These are phyloP conservation scores for Pachyrhizus erosus DNA, from an alignment of 306 rosid genomes.

Conservation along the genomic window DNA sequence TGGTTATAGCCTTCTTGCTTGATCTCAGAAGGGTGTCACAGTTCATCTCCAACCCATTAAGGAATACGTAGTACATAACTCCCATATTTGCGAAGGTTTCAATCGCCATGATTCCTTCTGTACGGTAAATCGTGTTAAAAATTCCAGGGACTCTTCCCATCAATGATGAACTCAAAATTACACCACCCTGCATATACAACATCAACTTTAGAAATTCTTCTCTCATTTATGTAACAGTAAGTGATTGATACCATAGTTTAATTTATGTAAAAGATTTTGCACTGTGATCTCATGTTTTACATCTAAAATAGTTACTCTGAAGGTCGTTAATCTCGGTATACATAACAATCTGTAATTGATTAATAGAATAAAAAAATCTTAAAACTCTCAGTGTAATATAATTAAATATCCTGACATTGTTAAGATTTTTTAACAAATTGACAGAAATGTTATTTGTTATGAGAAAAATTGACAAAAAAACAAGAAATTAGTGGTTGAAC, in stretches of 20 bases:
- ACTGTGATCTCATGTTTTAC: too few relatives aligned
- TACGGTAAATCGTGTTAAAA: background rate
- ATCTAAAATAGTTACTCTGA: background rate
- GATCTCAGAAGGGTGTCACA: conserved; percentile 9
- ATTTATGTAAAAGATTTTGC: background rate
- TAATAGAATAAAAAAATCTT: background rate
- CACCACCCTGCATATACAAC: conserved; percentile 37
- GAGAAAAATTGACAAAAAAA: background rate
- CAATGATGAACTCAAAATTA: background rate
- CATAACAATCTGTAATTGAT: background rate
- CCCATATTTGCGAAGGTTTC: conserved; percentile 39
- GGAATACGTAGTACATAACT: conserved; percentile 39
- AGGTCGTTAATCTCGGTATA: background rate
- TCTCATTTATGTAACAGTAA: background rate
- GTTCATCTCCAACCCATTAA: conserved; percentile 53
- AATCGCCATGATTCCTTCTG: background rate
- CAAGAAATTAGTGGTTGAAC: background rate
- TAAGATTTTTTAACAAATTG: too few relatives aligned
- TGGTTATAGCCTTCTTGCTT: conserved; percentile 31
- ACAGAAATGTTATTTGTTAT: background rate
- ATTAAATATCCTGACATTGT: too few relatives aligned
- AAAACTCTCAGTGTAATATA: too few relatives aligned
- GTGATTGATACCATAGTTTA: background rate
- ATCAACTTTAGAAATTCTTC: background rate
- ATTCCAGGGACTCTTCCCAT: background rate